phyloP scores from a whole-genome alignment of 2,329 filamentous ascomycete genomes.

The Verticillium longisporum region DNA sequence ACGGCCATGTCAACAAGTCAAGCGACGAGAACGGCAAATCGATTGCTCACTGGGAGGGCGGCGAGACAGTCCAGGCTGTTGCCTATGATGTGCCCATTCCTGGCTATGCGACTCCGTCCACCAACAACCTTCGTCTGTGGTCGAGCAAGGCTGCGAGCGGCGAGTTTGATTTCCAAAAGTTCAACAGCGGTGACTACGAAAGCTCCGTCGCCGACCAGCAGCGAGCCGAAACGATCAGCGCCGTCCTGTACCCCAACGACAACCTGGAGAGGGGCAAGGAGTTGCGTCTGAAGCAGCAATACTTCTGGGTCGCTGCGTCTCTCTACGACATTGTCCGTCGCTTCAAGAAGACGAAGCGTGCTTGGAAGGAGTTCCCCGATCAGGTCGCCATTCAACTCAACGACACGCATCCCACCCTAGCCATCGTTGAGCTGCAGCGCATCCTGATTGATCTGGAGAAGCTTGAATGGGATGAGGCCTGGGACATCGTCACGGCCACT shows the following conservation, averaged over 20 bases:
- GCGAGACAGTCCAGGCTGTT: slow-evolving; percentile 84
- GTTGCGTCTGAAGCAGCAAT: slow-evolving; percentile 95
- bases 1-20: slow-evolving; percentile 73
- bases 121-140: slow-evolving; percentile 96
- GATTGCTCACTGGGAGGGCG: slow-evolving; percentile 76
- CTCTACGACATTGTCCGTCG: slow-evolving; percentile 92
- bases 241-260: slow-evolving; percentile 95
- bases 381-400: slow-evolving; percentile 97
- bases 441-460: slow-evolving; percentile 87
- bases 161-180: slow-evolving; percentile 99
- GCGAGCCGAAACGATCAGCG: slow-evolving; percentile 96
- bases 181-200: slow-evolving; percentile 97
- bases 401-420: slow-evolving; percentile 93
- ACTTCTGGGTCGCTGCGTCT: slow-evolving; percentile 98
- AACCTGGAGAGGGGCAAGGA: slow-evolving; percentile 96
- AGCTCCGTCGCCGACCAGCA: slow-evolving; percentile 97
- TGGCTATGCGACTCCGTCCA: slow-evolving; percentile 81
- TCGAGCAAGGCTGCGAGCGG: slow-evolving; percentile 95
- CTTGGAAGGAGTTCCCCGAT: slow-evolving; percentile 88
- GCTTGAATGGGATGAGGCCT: slow-evolving; percentile 88
- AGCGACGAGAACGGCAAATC: slow-evolving; percentile 71
- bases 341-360: slow-evolving; percentile 93
- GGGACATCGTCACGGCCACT: slow-evolving; percentile 68
- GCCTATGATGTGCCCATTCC: slow-evolving; percentile 92
- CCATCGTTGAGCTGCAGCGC: slow-evolving; percentile 90